Evolutionary conservation across 2,329 filamentous ascomycete genomes (phyloP), one percentile per base, ranked within the genome.

Genomic region (Fusarium pseudocircinatum): DNA sequence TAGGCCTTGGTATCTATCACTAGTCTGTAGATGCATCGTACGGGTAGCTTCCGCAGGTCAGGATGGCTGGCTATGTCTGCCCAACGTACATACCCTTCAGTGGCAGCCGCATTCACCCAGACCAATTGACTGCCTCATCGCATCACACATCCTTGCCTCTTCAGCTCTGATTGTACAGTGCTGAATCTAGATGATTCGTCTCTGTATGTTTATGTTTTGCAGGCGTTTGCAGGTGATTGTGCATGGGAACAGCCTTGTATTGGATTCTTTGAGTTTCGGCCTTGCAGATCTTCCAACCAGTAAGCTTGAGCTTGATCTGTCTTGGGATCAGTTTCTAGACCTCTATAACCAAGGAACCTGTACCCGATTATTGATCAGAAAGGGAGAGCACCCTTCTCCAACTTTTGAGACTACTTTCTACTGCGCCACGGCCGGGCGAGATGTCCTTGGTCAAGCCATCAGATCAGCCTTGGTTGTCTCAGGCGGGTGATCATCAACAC

Each of bases 401-500:
- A 63, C 50, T 57, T 52, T 61, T 65, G 61, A 47, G 63, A 36
- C 54, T 58, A 34, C n/a, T 22, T 46, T 60, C 28, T 46, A 44
- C 63, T 66, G 65, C 70, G 75, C 74, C 72, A 72, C 66, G 56
- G 36, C 61, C 44, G 57, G 59, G 52, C 68, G 49, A 67, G 59
- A 66, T 64, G 60, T 58, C 40, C 56, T 67, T 67, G 59, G 60
- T 57, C 58, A 60, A 73, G 59, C 69, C 61, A 66, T 73, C 66
- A 67, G 60, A 66, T 73, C 66, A 67, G 61, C 74, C 67, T 75
- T 63, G 72, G 67, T 49, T 78, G 74, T 78, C 76, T 78, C 73
- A 78, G 71, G 69, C 73, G 74, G 74, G 67, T 78, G 75, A 77
- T 76, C 76, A 77, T 61, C 75, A 70, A 69, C 54, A 74, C 69